Base-by-base conservation (phyloP, 2,329 filamentous ascomycete genomes). In the Trichophyton schoenleinii region DNA sequence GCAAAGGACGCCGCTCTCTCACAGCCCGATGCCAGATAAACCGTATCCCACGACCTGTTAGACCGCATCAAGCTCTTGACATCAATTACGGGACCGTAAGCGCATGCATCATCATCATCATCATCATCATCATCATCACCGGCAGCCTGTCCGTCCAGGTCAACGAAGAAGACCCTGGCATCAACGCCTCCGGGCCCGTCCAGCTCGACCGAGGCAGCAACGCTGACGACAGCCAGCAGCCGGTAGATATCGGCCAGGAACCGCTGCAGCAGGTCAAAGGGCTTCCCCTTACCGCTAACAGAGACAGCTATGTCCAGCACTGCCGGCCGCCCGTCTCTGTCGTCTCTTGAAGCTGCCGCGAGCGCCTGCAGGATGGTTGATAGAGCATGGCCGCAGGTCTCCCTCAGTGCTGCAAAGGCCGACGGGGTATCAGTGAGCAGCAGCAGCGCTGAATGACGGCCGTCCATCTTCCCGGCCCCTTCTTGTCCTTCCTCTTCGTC, bases 161-260 rank as follows among this genome's bases (percentile, higher is more conserved):
- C 84, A 44, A 96, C 75, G 36, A 95, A 79, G 31, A 96, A 69
- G 15, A 96, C 76, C 3, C 90, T 83, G 0, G 83, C 80, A 73
- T 96, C 90, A 15, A 96, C 82, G 25, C 88, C 87, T 53, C 85
- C 84, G 0, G 83, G 80, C 41, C 83, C 83, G 77, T 82, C 78
- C 74, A 89, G 71, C 73, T 88, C 75, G 72, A 86, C 75, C 76
- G 76, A 77, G 57, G 83, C 77, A 65, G 84, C 80, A 11, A 85
- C 83, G 64, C 87, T 89, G n/a, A 89, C 78, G 53, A 85, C 77
- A 38, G 87, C 87, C 61, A 94, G 78, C 58, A 96, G 80, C 68
- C 85, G 85, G 78, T 97, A 97, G 25, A 95, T 71, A 28, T 83
- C 82, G 2, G 88, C 87, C 22, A 96, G 75, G 3, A 92, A 78